phyloP scores from a whole-genome alignment of 495 filamentous ascomycete genomes.

The Astrocystis sublimbata region DNA sequence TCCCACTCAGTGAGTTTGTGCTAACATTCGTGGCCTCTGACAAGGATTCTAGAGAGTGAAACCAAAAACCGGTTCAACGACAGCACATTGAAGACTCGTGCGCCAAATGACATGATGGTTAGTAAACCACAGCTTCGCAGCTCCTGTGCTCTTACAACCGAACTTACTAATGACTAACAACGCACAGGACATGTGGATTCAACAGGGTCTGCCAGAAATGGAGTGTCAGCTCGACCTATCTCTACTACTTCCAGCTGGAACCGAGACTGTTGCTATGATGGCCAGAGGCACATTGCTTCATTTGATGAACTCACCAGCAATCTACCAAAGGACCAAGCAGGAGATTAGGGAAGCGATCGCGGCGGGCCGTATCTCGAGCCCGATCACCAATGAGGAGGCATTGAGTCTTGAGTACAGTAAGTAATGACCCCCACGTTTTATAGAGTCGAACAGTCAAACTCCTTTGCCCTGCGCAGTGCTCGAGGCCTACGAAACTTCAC shows the following conservation, averaged over 20 bases:
- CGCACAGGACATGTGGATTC: constrained; percentile 34
- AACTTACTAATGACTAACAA: background rate
- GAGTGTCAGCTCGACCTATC: constrained; percentile 38
- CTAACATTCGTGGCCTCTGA: background rate
- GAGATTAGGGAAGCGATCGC: constrained; percentile 51
- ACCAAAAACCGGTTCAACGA: background rate
- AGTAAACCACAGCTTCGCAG: background rate
- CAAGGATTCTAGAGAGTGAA: background rate
- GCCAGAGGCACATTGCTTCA: constrained; percentile 56
- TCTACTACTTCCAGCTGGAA: constrained; percentile 52
- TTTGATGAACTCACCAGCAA: constrained; percentile 42
- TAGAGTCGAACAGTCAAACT: too few relatives aligned
- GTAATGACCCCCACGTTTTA: too few relatives aligned
- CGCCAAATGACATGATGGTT: background rate
- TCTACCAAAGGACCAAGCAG: constrained; percentile 54
- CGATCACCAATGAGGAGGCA: constrained; percentile 42
- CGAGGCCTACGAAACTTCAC: background rate
- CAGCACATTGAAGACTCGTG: background rate
- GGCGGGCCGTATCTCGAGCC: constrained; percentile 32
- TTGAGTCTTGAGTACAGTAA: constrained; percentile 41
- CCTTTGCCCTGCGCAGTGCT: background rate
- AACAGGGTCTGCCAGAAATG: constrained; percentile 28
- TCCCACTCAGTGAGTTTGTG: background rate
- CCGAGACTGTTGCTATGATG: constrained; percentile 61
- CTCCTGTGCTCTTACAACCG: too few relatives aligned